Evolutionary conservation across 768 basidiomycete species (phyloP), one percentile per base, ranked within the genome.

Genomic region (Kwoniella shandongensis): DNA sequence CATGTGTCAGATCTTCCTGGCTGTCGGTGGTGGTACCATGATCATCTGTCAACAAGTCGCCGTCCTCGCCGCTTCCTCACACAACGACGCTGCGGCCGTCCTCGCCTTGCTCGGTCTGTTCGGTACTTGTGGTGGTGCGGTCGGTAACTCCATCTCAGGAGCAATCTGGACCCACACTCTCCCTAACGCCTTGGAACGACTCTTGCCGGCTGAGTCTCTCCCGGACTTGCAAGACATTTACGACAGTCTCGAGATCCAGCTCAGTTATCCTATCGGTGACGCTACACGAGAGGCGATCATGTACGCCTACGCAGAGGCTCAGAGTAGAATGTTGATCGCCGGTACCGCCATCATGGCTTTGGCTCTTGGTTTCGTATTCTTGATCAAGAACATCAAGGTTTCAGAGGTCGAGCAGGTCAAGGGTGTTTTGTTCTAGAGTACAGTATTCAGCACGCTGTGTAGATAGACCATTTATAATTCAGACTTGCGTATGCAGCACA

Each of bases 141-240:
- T 76, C 40, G 73, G 73, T 8, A 64, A 59, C 55, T 59, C 62
- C 38, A 66, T 76, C 53, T 65, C 73, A 10, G 76, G 68, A 12
- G 75, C 70, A 0, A 71, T 77, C 50, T 75, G 75, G 75, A 75
- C 76, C 18, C 46, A 68, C 35, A 62, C 52, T 7, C 46, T 70
- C 18, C 70, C 73, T 11, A 29, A 58, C 1, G 66, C 63, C 1
- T 52, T 73, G 1, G 42, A 47, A 20, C 22, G 46, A 18, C 41
- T 41, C 18, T 44, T 73, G 6, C 71, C 71, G 12, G 69, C 54
- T 1, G 66, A 70, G 22, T 44, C 61, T 1, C 18, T 57, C 1
- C 64, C 44, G 4, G 46, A 41, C 15, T 57, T 51, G 39, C 62
- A 67, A 36, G 57, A 57, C 17, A 70, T 70, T 38, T 70, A 68